phyloP scores from a whole-genome alignment of 805 yeast genomes.

The Zygosaccharomyces lentus region DNA sequence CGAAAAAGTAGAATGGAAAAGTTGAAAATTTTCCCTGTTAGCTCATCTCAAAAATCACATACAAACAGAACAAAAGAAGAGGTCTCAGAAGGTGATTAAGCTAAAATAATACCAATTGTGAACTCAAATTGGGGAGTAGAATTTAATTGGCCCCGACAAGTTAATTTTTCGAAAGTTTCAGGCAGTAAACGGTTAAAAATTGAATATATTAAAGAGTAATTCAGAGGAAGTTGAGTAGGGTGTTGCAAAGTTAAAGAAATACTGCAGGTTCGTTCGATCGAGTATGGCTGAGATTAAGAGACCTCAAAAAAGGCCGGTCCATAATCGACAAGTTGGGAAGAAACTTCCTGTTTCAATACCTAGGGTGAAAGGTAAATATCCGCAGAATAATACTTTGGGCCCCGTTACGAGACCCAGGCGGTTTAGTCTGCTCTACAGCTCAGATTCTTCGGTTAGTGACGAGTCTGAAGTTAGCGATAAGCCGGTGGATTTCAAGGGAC shows the following conservation, averaged over 20 bases:
- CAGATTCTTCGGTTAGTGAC: conserved; percentile 39
- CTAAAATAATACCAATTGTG: background rate
- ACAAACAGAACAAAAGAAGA: background rate
- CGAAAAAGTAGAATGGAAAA: conserved; percentile 8
- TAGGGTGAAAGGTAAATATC: conserved; percentile 8
- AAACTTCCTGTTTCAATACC: conserved; percentile 12
- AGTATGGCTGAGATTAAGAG: conserved; percentile 24
- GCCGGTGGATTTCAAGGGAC: conserved; percentile 17
- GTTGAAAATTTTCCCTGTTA: conserved; percentile 16
- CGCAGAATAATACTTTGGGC: background rate
- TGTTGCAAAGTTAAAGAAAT: background rate
- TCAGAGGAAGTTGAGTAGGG: background rate
- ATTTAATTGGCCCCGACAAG: background rate
- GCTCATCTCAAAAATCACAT: conserved; percentile 15
- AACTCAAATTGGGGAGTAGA: background rate
- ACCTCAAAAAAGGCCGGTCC: conserved; percentile 22
- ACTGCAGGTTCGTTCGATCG: background rate
- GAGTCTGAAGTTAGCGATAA: conserved; percentile 34
- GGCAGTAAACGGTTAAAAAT: background rate
- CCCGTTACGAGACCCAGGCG: conserved; percentile 35
- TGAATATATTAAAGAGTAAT: background rate
- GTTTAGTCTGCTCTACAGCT: conserved; percentile 44
- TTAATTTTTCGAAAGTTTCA: background rate
- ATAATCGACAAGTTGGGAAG: conserved; percentile 10
- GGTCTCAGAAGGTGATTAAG: background rate